A percentile compares a stretch with the other conserved stretches of the same genome.
phyloP scores from a whole-genome alignment of 2,329 filamentous ascomycete genomes.

The Ceratocystis colombiana region DNA sequence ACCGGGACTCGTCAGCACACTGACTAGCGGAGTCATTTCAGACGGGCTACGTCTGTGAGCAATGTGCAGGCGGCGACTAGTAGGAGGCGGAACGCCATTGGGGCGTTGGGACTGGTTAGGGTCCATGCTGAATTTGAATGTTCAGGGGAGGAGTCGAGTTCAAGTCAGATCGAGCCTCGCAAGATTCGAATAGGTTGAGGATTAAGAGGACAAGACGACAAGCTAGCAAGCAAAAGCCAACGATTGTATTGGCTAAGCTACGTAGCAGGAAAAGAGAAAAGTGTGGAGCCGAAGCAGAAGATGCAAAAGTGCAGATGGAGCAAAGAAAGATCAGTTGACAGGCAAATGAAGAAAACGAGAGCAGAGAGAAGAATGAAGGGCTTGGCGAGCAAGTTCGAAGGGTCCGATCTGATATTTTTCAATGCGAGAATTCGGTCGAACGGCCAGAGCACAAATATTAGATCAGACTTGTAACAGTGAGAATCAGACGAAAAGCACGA shows the following conservation, averaged over 20 bases:
- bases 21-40: constrained; percentile 94
- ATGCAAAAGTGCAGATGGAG: constrained; percentile 3
- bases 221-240: constrained; percentile 17
- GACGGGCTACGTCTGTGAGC: constrained; percentile 94
- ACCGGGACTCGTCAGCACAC: constrained; percentile 62
- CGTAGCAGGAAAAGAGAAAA: constrained; percentile 4
- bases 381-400: constrained; percentile 18
- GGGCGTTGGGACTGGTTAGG: constrained; percentile 36
- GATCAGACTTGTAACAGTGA: constrained; percentile 2
- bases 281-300: constrained; percentile 1
- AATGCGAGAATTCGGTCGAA: constrained; percentile 24
- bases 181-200: constrained; percentile 15
- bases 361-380: constrained; percentile 1
- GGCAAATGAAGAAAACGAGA: constrained; percentile 16
- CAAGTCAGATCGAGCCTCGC: constrained; percentile 32
- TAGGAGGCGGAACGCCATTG: constrained; percentile 57
- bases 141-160: neutral
- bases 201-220: neutral
- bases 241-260: constrained; percentile 16
- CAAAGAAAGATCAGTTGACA: constrained; percentile 12
- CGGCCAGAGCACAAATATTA: constrained; percentile 16
- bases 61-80: constrained; percentile 88
- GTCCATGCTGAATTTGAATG: constrained; percentile 45
- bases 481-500: constrained; percentile 17
- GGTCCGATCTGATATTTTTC: constrained; percentile 24